Conservation (phyloP, 129 eudicot species). For the Flaveria sonorensis region DNA sequence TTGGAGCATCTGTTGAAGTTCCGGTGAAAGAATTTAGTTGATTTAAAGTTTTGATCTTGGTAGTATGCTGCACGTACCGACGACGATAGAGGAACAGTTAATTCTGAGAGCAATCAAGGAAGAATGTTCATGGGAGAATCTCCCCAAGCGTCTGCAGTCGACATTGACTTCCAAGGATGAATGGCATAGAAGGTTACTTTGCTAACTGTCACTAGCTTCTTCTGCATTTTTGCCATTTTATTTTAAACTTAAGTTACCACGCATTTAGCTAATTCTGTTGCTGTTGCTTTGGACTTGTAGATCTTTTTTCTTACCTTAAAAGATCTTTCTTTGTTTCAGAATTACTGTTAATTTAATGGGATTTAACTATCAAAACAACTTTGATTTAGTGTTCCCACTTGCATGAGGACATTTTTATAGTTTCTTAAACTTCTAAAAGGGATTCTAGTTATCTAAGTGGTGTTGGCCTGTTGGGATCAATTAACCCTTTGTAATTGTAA, state of each 20-base stretch:
- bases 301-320: not conserved
- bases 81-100: constrained; percentile 91
- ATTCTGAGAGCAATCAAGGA: constrained; percentile 81
- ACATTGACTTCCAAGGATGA: constrained; percentile 79
- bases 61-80: constrained; percentile 69
- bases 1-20: not conserved
- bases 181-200: constrained; percentile 86
- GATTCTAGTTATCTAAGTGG: not conserved
- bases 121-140: constrained; percentile 87
- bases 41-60: constrained; percentile 1
- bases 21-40: not conserved
- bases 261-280: not conserved
- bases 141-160: constrained; percentile 91
- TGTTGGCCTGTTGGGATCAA: not conserved
- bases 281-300: constrained; percentile 9
- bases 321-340: not conserved
- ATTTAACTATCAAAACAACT: too few relatives aligned
- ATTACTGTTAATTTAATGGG: not conserved
- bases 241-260: not conserved
- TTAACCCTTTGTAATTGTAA: too few relatives aligned
- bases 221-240: constrained; percentile 14
- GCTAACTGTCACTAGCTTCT: constrained; percentile 18
- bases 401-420: constrained; percentile 2
- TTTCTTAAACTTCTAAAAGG: not conserved
- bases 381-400: not conserved